Base-by-base conservation (phyloP, 2,329 filamentous ascomycete species). In the Fusarium liriodendri region DNA sequence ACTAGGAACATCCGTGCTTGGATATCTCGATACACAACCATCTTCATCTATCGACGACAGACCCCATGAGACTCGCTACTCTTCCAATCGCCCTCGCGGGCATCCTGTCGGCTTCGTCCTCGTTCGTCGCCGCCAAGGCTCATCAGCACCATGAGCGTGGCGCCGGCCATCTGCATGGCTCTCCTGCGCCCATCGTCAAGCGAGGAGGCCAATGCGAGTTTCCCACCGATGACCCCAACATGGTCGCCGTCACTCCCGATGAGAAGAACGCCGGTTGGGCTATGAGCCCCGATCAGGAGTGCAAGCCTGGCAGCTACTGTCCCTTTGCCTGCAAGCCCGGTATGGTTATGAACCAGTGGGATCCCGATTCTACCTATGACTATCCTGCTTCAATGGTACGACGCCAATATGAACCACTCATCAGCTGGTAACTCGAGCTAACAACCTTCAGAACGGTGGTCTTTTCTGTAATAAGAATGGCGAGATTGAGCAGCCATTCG, bases 331-430 rank as follows among this genome's bases (percentile, higher is more conserved):
- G 94, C 81, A 92, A 91, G 68, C 82, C 93, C 0, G 93, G 93
- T 68, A 89, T 94, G 85, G 89, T 95, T 32, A 94, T 93, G 87
- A 89, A 91, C 71, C 94, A 96, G 82, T 95, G 94, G 94, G 90
- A 95, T 78, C 91, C 92, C 0, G 82, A 87, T 67, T 93, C 93
- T 5, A 90, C 86, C 7, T 95, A 95, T 79, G 84, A 82, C 38
- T 94, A 92, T 80, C 92, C 93, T 3, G 82, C 88, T 71, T 95
- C 93, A 5, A 95, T 94, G 90, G 92, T 94, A 84, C 78, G 90
- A 84, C 64, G 38, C 50, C 18, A 14, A 11, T 5, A 18, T 37
- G 50, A 38, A 27, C 11, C 10, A 35, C n/a, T 11, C n/a, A 22
- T 29, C n/a, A 52, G n/a, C 35, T 6, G 1, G 22, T 11, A 29